Base-by-base conservation (phyloP, 2,329 filamentous ascomycete genomes). In the Monosporascus ibericus region DNA sequence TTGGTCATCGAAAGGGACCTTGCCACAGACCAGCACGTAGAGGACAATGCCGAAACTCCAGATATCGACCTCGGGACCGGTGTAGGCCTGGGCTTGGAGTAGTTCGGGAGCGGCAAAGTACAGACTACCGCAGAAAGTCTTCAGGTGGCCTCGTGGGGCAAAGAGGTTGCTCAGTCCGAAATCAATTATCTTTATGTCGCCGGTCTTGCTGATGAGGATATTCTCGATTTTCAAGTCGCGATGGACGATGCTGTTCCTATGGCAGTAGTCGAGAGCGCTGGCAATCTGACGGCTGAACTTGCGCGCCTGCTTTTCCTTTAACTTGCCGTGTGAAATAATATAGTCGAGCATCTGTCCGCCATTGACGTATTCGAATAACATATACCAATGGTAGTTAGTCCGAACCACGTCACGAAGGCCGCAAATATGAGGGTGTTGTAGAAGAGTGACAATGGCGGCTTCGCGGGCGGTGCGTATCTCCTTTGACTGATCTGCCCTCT, bases 341-440 rank as follows among this genome's bases (percentile, higher is more conserved):
- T 97, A 99, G 75, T 99, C 94, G 56, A 99, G 84, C 94, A 99
- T 97, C 73, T 99, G 94, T 18, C 94, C 94, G 47, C 94, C 94
- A 67, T 99, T 96, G 71, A 99, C 94, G 70, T 94, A 96, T 74
- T 99, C 94, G 67, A 96, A 99, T 49, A 99, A 84, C 94, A 99
- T 99, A 72, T 99, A 99, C 94, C 94, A 99, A 72, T 99, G 94
- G 69, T 96, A 94, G 65, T 94, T 92, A 48, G 94, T 97, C 53
- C 92, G 87, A 52, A 97, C 88, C 25, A 96, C 91, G 72, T 99
- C 94, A 59, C 91, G 85, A 80, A 99, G 88, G 54, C 89, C 91
- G 69, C 94, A 97, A 53, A 99, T 95, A 67, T 96, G 95, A 15
- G 92, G 94, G 65, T 97, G 94, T 65, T 91, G 90, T 52, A 96